phyloP scores from a whole-genome alignment of 2,329 filamentous ascomycete species.

The Fusarium algeriense region DNA sequence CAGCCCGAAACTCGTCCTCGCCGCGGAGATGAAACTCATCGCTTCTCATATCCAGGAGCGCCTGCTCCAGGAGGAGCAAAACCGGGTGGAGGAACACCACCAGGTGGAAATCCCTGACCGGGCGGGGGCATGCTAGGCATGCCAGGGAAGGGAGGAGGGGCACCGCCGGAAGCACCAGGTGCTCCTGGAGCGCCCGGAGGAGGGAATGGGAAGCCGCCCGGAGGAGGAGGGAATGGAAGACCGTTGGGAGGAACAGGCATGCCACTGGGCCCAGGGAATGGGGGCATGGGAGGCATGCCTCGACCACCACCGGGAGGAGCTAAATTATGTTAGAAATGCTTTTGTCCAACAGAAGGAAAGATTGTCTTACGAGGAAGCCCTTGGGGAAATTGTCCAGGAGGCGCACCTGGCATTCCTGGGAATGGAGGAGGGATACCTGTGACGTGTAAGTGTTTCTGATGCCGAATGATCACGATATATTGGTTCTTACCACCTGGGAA shows the following conservation, averaged over 20 bases:
- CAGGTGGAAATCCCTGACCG: slow-evolving; percentile 59
- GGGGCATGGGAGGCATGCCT: slow-evolving; percentile 61
- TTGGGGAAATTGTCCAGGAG: slow-evolving; percentile 56
- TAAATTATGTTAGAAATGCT: slow-evolving; percentile 24
- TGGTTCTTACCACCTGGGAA: slow-evolving; percentile 68
- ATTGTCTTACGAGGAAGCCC: slow-evolving; percentile 65
- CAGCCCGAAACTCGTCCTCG: slow-evolving; percentile 28
- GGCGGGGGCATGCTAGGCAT: slow-evolving; percentile 56
- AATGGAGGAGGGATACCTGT: slow-evolving; percentile 70
- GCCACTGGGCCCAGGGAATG: slow-evolving; percentile 59
- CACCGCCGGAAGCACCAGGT: slow-evolving; percentile 45
- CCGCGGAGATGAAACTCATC: slow-evolving; percentile 45
- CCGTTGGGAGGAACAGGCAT: slow-evolving; percentile 58
- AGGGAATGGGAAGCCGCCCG: slow-evolving; percentile 53
- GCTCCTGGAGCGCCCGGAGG: slow-evolving; percentile 51
- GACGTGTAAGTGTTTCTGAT: slow-evolving; percentile 43
- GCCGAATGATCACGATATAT: slow-evolving; percentile 40
- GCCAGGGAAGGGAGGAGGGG: slow-evolving; percentile 50
- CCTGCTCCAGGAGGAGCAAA: slow-evolving; percentile 53
- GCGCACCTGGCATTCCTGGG: slow-evolving; percentile 61
- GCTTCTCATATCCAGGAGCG: slow-evolving; percentile 56
- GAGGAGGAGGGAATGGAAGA: slow-evolving; percentile 52
- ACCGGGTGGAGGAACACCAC: slow-evolving; percentile 50
- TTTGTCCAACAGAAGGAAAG: background rate
- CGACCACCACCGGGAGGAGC: slow-evolving; percentile 66